Evolutionary conservation across 2,329 filamentous ascomycete species (phyloP), one percentile per base, ranked within the genome.

Genomic region (Colletotrichum sp.): DNA sequence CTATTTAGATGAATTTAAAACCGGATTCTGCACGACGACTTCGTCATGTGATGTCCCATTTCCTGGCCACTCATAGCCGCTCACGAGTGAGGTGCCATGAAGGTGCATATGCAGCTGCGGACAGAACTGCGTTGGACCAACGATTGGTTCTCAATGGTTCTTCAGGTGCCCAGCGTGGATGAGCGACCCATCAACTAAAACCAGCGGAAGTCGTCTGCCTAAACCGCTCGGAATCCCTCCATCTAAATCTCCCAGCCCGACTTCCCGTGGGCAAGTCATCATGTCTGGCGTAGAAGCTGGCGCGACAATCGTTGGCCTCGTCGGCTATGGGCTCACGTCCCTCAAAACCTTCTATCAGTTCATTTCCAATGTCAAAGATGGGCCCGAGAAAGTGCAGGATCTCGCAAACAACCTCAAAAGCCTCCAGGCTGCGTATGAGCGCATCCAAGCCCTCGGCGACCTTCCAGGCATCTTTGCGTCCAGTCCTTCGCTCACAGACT

Each of bases 1-100:
- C 4, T 43, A 1, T 10, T 43, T 43, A 1, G 0, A n/a, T 43
- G 1, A 0, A 3, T 13, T 18, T n/a, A 1, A 10, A 43, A 13
- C 8, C 8, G 8, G 2, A n/a, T 43, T 43, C 4, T 43, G 38
- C 38, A 10, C 38, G 38, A 43, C 5, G 1, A 2, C 0, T n/a
- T 43, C 1, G 18, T 43, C 8, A n/a, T 10, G 38, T 43, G 38
- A 43, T 43, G 38, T 10, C 16, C 43, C 10, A 12, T 48, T 0
- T 48, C 0, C 43, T 21, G 43, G 2, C 43, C 43, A 48, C 43
- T 48, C 10, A 48, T 1, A 48, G 43, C 10, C 43, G n/a, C 43
- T 1, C 10, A 48, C 0, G 18, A 1, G 43, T 48, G 38, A 48
- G 38, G 38, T 48, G 18, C 18, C 9, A 3, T 1, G 18, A 10